Evolutionary conservation across 164 flowering plant species (phyloP).

Genomic region (Chloranthus sessilifolius): DNA sequence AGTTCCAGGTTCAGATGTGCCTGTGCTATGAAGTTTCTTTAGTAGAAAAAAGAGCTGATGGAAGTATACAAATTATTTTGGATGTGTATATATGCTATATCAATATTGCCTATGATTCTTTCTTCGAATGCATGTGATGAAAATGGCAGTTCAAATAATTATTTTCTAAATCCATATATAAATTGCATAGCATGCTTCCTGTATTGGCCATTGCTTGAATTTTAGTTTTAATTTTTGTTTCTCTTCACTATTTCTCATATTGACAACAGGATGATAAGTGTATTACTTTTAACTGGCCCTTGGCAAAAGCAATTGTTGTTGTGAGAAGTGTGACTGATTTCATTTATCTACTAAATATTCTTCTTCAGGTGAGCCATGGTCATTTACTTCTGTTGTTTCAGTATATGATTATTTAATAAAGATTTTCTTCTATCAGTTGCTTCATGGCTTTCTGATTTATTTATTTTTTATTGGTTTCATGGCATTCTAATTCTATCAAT

Average conservation of each 20-base stretch:
- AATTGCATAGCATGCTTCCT: too few relatives aligned
- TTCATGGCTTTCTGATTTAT: background rate
- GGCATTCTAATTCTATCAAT: too few relatives aligned
- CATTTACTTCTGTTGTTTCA: background rate
- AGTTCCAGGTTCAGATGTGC: too few relatives aligned
- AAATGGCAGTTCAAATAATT: too few relatives aligned
- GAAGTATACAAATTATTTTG: too few relatives aligned
- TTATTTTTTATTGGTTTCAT: background rate
- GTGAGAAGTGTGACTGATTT: constrained; percentile 77
- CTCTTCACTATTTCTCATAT: constrained; percentile 1
- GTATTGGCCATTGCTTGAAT: too few relatives aligned
- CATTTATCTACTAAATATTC: constrained; percentile 62
- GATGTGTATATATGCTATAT: too few relatives aligned
- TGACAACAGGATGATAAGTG: constrained; percentile 54
- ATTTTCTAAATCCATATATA: too few relatives aligned
- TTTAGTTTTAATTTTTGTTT: constrained; percentile 5
- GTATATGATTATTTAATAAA: constrained; percentile 1
- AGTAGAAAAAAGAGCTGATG: too few relatives aligned
- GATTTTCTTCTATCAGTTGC: background rate
- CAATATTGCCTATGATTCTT: too few relatives aligned
- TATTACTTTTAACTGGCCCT: constrained; percentile 50
- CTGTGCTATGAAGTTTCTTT: too few relatives aligned
- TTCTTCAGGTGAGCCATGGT: constrained; percentile 62
- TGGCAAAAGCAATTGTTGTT: constrained; percentile 49
- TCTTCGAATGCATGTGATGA: too few relatives aligned